Evolutionary conservation across 331 rosid genomes (phyloP), one percentile per base, ranked within the genome.

Genomic region (Malus hybrid): DNA sequence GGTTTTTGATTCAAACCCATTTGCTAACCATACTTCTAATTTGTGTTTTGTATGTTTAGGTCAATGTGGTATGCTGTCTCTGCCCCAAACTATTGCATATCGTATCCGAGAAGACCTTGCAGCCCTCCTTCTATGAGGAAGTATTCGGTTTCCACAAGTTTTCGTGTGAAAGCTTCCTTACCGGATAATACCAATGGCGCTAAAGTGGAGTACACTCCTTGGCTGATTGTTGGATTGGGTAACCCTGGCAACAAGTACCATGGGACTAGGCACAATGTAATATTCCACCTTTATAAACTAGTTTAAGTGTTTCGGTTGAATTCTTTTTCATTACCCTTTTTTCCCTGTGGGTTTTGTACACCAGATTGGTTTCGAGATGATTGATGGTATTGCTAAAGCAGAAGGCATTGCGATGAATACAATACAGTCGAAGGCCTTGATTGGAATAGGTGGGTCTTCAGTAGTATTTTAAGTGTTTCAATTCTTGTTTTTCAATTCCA

Each of bases 191-290:
- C 61, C 22, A 85, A 83, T 78, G 87, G 80, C 30, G 77, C 77
- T 73, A 81, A 82, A 86, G 84, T 90, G 83, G 98, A 94, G 69
- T 94, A 90, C 87, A 94, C 97, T 77, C 98, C 98, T 68, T 94
- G 97, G 97, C 83, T 94, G 73, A 74, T 94, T 26, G 93, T 88
- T 81, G 98, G 98, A 13, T 78, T 94, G 94, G 98, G 98, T 46
- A 94, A 90, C 83, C 97, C 97, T 14, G 97, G 97, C 64, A 87
- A 84, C 75, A 91, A 94, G 82, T 94, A 94, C 82, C 92, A 91
- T 42, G 95, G 92, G 60, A 91, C 98, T 5, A 84, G 97, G 75
- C 98, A 94, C 91, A 94, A 94, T 81, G 97, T 94, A 90, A 82
- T 63, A n/a, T 2, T 24, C 48, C 72, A 6, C 48, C 48, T 1